Conservation (phyloP, 192 early-diverging fungal genomes). For the Chytriomyces sp. region DNA sequence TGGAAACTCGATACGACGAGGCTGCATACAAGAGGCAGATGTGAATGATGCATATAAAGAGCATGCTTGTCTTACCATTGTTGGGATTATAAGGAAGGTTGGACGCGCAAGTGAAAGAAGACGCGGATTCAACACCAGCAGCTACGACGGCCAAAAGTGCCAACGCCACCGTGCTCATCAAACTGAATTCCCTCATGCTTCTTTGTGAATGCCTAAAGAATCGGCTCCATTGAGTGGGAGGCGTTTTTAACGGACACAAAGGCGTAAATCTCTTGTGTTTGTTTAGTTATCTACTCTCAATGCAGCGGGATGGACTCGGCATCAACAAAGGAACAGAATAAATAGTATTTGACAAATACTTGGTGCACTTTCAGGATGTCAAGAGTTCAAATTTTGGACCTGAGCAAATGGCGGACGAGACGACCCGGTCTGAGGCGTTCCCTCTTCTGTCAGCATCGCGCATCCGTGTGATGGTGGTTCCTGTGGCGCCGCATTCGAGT, state of each 20-base stretch:
- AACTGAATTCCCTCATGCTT: neutral
- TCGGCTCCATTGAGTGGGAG: no score
- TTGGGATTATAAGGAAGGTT: neutral
- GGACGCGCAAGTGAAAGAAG: neutral
- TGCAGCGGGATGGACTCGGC: no score
- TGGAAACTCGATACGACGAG: neutral
- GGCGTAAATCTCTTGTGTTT: no score
- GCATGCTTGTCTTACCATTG: neutral
- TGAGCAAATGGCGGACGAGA: neutral
- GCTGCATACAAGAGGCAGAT: neutral
- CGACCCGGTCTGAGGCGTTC: neutral
- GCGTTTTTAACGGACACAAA: no score
- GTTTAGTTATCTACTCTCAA: no score
- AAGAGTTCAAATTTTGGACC: neutral
- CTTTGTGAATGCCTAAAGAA: no score
- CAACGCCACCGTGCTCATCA: neutral
- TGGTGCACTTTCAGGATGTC: neutral
- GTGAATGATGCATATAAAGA: neutral
- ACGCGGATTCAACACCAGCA: neutral
- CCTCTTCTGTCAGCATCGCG: slow-evolving; percentile 44
- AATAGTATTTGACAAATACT: neutral
- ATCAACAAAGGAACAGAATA: neutral
- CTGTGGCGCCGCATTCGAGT: slow-evolving; percentile 41
- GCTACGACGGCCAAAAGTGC: neutral
- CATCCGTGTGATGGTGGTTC: slow-evolving; percentile 72